A percentile compares a stretch with the other conserved stretches of the same genome.
Conservation (phyloP, 306 rosid genomes). For the Mucuna pruriens region DNA sequence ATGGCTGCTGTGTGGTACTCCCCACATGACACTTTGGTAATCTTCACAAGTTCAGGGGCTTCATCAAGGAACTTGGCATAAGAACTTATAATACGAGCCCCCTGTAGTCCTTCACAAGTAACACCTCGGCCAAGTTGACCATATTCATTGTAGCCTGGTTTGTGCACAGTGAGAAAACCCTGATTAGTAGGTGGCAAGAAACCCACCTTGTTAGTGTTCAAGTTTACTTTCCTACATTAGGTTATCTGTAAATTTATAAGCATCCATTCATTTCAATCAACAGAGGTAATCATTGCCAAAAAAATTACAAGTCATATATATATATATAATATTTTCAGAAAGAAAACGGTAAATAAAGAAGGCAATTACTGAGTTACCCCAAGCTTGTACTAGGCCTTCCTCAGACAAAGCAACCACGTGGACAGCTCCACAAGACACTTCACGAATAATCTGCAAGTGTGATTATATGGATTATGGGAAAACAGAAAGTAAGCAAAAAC, state of each 20-base stretch:
- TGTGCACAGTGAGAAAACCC: slow-evolving; percentile 51
- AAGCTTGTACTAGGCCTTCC: slow-evolving; percentile 87
- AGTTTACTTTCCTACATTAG: slow-evolving; percentile 36
- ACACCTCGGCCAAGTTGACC: slow-evolving; percentile 99
- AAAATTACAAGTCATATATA: not conserved
- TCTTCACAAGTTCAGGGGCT: slow-evolving; percentile 90
- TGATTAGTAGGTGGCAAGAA: slow-evolving; percentile 41
- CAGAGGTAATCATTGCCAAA: slow-evolving; percentile 2
- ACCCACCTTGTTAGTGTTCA: slow-evolving; percentile 31
- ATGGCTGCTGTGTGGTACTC: slow-evolving; percentile 96
- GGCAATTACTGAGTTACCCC: slow-evolving; percentile 68
- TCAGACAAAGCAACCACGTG: slow-evolving; percentile 87
- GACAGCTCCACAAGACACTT: slow-evolving; percentile 97
- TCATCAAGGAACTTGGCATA: slow-evolving; percentile 94
- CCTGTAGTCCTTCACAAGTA: slow-evolving; percentile 93
- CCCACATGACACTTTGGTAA: slow-evolving; percentile 94
- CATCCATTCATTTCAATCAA: slow-evolving; percentile 20
- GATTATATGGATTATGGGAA: slow-evolving; percentile 17
- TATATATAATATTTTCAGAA: not conserved
- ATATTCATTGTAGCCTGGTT: slow-evolving; percentile 94
- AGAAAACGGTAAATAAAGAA: slow-evolving; percentile 26
- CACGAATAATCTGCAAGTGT: slow-evolving; percentile 65
- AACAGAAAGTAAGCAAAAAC: slow-evolving; percentile 28
- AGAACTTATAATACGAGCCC: slow-evolving; percentile 76
- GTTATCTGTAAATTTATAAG: slow-evolving; percentile 15